Evolutionary conservation across 345 rosid species (phyloP), one percentile per base, ranked within the genome.

Genomic region (Dipteronia sinensis): DNA sequence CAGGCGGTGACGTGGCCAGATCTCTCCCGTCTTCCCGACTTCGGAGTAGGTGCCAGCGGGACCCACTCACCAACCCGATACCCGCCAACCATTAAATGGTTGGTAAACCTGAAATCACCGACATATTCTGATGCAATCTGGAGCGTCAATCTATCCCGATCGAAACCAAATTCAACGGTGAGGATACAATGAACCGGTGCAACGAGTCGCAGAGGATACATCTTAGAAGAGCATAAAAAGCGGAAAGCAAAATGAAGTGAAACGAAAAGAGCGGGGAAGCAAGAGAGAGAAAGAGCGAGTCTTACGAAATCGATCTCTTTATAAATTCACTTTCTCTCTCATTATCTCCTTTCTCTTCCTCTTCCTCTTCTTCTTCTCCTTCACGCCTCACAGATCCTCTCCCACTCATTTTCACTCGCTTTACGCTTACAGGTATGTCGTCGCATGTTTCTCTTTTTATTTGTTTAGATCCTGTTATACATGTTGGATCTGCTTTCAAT

Each of bases 191-290:
- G 2, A 20, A 0, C 12, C 46, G 0, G 3, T 72, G 7, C 12
- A 19, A 22, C 3, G 4, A 56, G 9, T 4, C 20, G 6, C 42
- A 53, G 63, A 1, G 3, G 61, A 55, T 51, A 22, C 0, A 2
- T 1, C 31, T 8, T 0, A 10, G n/a, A 7, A 2, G 27, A 40
- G 40, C 23, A 46, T 46, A 74, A 40, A 73, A 62, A 5, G 46
- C n/a, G 69, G 40, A 22, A 6, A 10, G 34, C 20, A 40, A 59
- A 71, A n/a, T 5, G 66, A 70, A 70, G 11, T 0, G 27, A 40
- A 38, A 25, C 76, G 76, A 73, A 73, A 73, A 44, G 69, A 42
- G 69, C 69, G 76, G 69, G 76, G 42, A 42, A n/a, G n/a, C n/a
- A n/a, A n/a, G n/a, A n/a, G 38, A 6, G 59, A 23, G 11, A 69